phyloP scores from a whole-genome alignment of 176 grass and related monocot genomes.

The Oropetium thomaeum region DNA sequence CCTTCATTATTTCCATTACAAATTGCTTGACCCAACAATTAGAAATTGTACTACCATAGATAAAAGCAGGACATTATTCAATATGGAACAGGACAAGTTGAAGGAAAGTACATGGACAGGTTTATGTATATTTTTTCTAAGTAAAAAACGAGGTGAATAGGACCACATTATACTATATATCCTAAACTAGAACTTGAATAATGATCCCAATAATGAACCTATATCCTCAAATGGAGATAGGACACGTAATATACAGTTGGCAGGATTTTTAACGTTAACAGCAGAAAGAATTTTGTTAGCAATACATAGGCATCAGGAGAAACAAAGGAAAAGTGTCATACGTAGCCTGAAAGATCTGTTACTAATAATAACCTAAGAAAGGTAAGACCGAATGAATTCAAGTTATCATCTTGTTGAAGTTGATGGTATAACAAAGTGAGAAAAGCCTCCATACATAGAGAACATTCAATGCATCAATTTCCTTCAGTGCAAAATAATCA shows the following conservation, averaged over 20 bases:
- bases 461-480: not conserved
- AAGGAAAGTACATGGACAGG: slow-evolving; percentile 7
- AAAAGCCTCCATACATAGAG: not conserved
- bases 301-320: not conserved
- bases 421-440: not conserved
- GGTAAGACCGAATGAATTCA: not conserved
- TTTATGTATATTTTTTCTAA: not conserved
- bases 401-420: not conserved
- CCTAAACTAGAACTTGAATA: not conserved
- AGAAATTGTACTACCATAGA: not conserved
- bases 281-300: not conserved
- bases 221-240: not conserved
- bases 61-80: not conserved
- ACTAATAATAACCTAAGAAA: not conserved
- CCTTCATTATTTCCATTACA: not conserved
- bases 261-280: not conserved
- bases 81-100: not conserved
- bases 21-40: not conserved
- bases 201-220: not conserved
- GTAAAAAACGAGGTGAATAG: not conserved
- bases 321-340: not conserved
- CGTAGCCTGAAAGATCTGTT: not conserved
- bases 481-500: not conserved
- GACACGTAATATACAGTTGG: not conserved
- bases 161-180: not conserved